Evolutionary conservation across 371 early-diverging fungal species (phyloP).

Genomic region (Mucor sp.): DNA sequence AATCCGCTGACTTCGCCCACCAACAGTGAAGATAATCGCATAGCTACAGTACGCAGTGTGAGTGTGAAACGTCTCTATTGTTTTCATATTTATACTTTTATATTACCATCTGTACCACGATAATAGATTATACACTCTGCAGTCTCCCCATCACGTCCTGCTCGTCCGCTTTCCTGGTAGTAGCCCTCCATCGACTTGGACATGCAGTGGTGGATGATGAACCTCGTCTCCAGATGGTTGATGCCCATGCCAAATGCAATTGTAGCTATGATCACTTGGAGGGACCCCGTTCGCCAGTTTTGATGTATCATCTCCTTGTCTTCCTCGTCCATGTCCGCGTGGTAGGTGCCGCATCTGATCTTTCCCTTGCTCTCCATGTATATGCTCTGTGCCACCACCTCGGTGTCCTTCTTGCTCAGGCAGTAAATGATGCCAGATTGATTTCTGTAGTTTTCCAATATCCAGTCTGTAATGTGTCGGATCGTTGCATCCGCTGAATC

Average conservation of each 20-base stretch:
- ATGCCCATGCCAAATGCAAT: constrained; percentile 93
- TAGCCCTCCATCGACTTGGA: constrained; percentile 89
- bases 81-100: not conserved
- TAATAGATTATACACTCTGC: constrained; percentile 84
- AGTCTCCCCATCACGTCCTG: constrained; percentile 72
- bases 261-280: constrained; percentile 85
- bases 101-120: constrained; percentile 60
- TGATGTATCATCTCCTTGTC: constrained; percentile 74
- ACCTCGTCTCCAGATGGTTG: constrained; percentile 84
- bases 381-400: constrained; percentile 65
- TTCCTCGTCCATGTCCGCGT: constrained; percentile 80
- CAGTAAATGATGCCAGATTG: constrained; percentile 88
- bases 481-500: constrained; percentile 56
- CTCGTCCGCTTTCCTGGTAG: constrained; percentile 95
- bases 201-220: constrained; percentile 84
- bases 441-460: constrained; percentile 57
- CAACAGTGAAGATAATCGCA: constrained; percentile 61
- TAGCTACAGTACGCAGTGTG: constrained; percentile 36
- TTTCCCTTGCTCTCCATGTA: constrained; percentile 46
- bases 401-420: constrained; percentile 77
- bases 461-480: constrained; percentile 65
- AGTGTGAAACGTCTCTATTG: not conserved
- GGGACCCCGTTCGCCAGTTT: constrained; percentile 67
- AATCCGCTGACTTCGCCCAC: constrained; percentile 68
- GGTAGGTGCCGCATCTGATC: constrained; percentile 72